Conservation (phyloP, 495 filamentous ascomycete species). For the Chaetomidium leptoderma region DNA sequence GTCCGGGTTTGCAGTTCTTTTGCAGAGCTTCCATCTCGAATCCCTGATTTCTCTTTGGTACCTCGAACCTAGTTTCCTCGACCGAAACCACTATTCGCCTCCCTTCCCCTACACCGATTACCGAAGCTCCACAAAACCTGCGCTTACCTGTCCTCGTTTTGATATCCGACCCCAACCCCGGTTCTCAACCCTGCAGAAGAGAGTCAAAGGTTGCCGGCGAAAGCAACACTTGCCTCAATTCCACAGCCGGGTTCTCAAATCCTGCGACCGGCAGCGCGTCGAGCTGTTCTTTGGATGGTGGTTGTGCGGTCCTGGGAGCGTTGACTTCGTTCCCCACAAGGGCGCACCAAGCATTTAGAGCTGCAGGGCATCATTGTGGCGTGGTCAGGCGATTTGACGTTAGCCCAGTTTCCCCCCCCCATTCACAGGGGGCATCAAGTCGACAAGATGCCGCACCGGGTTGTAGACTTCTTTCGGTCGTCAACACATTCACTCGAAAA, state of each 20-base stretch:
- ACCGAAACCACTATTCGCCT: no score
- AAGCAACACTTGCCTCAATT: not conserved
- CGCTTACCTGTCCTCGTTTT: no score
- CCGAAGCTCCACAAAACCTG: no score
- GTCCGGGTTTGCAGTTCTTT: not conserved
- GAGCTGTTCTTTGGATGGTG: constrained; percentile 6
- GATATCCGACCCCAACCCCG: no score
- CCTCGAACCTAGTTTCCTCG: not conserved
- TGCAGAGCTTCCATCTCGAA: not conserved
- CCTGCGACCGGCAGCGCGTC: not conserved
- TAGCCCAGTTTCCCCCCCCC: constrained; percentile 18
- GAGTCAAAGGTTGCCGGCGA: no score
- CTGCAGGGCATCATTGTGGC: constrained; percentile 11
- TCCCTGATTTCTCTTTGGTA: not conserved
- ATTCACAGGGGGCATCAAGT: constrained; percentile 14
- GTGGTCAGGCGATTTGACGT: not conserved
- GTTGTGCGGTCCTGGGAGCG: not conserved
- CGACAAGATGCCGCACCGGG: constrained; percentile 46
- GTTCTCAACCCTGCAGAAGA: no score
- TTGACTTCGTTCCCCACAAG: not conserved
- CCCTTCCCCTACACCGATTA: no score
- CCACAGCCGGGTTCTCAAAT: not conserved
- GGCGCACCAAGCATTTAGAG: not conserved
- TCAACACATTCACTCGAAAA: constrained; percentile 35
- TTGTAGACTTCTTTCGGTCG: constrained; percentile 47